phyloP scores from a whole-genome alignment of 202 grass and related monocot species.

The Setaria italica region DNA sequence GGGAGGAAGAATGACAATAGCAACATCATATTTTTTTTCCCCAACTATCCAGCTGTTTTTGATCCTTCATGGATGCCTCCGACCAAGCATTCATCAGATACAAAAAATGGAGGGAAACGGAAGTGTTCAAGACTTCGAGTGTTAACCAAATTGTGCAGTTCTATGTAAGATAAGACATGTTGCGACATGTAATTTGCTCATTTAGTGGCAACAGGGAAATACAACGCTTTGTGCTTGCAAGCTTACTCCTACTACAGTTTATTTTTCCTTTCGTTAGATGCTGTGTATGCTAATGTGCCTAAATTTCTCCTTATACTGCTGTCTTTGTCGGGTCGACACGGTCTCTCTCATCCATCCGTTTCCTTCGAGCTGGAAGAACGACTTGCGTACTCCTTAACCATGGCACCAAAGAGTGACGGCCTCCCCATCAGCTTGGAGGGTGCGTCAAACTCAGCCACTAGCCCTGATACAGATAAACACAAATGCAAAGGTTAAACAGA shows the following conservation, averaged over 20 bases:
- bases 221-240: background rate
- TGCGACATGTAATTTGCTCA: background rate
- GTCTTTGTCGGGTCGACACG: background rate
- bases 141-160: background rate
- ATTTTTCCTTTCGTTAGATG: background rate
- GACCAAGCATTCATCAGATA: background rate
- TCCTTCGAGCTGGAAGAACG: constrained; percentile 31
- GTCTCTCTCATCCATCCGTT: background rate
- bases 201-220: background rate
- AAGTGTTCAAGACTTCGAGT: background rate
- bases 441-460: constrained; percentile 56
- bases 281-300: background rate
- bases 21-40: no score
- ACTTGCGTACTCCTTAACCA: constrained; percentile 61
- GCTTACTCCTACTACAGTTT: background rate
- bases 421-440: constrained; percentile 54
- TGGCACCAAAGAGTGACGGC: constrained; percentile 45
- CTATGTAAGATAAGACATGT: background rate
- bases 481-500: background rate
- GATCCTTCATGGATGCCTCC: no score
- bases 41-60: no score
- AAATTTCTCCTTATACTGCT: background rate
- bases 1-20: no score
- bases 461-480: constrained; percentile 29
- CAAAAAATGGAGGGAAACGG: background rate